Base-by-base conservation (phyloP, 2,329 filamentous ascomycete genomes). In the Colletotrichum phormii region DNA sequence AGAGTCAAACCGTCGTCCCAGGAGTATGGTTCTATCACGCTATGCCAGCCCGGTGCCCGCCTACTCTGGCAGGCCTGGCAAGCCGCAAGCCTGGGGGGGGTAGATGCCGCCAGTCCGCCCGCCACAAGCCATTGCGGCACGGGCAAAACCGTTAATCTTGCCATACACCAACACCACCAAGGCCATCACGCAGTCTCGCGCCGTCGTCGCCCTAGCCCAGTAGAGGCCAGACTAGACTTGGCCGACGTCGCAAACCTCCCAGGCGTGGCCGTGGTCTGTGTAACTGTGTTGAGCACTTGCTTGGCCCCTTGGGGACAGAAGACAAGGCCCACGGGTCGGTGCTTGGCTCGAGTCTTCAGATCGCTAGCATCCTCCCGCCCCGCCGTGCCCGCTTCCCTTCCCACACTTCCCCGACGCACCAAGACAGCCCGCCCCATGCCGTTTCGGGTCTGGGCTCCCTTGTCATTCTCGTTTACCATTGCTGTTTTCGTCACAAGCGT, bases 391-490 rank as follows among this genome's bases (percentile, higher is more conserved):
- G 55, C 68, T 60, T 46, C n/a, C 22, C 53, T 63, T 57, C 66
- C 51, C 58, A 54, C 29, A 54, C 29, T 59, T 49, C 69, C 59
- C 29, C 64, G 37, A 42, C 64, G 53, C 42, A 64, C 64, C 53
- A 53, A 72, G 70, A 69, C 65, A 59, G 54, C 59, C 49, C 22
- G 22, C 5, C 35, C 67, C 46, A 65, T 55, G 55, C 71, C 46
- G 24, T 55, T 68, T 64, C 35, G 51, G 64, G 67, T 26, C 51
- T 54, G 31, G 51, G 18, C 26, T 22, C 42, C 55, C 26, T 61
- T 59, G 54, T 7, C 53, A 42, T 54, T 67, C 74, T 75, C 74
- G 74, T 71, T 75, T 71, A 72, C 67, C 26, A 68, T 74, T 75
- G 49, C 74, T 65, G 37, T 29, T 72, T 75, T 74, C 33, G 67